Evolutionary conservation across 441 rosid genomes (phyloP), one percentile per base, ranked within the genome.

Genomic region (Gossypium aridum): DNA sequence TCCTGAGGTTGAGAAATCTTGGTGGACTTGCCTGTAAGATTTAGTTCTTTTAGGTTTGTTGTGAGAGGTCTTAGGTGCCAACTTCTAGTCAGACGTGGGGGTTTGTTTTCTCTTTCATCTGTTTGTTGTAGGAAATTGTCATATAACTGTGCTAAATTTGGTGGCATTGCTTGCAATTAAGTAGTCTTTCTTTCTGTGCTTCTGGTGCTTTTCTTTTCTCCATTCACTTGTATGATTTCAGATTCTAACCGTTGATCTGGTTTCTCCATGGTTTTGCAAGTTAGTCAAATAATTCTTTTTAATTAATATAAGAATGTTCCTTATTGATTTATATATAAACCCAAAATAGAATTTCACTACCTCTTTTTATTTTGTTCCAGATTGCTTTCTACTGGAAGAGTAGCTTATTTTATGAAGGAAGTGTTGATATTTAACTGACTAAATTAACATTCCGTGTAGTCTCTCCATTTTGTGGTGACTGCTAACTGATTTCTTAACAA

Each of bases 401-500:
- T 82, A 45, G 71, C 74, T 82, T 78, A 77, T 78, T 77, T 80
- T 28, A 49, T 77, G 73, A 83, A 86, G 81, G 81, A 79, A 79
- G 76, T 64, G 64, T 77, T 86, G 79, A 76, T 78, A 70, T 79
- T 75, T 84, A 75, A 83, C 97, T 87, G 80, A 91, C 93, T 78
- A 77, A 76, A 75, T 85, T 87, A 87, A 87, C 91, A 76, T 76
- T 85, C 81, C 55, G 70, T 80, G 81, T 79, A 87, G 87, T 88
- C 81, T 85, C 73, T 86, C 89, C 86, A 83, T 88, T 88, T 89
- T 89, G 73, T 91, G 86, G 85, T 83, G 83, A 77, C 88, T 85
- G 86, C 91, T 87, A 84, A 91, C 98, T 81, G 67, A 87, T 88
- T 83, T 88, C 77, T 86, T 87, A 87, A 91, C 92, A 74, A 89